Percentiles rank a stretch among this genome's conserved stretches.
phyloP scores from a whole-genome alignment of 805 yeast genomes.

The Cyberlindnera subsufficiens region DNA sequence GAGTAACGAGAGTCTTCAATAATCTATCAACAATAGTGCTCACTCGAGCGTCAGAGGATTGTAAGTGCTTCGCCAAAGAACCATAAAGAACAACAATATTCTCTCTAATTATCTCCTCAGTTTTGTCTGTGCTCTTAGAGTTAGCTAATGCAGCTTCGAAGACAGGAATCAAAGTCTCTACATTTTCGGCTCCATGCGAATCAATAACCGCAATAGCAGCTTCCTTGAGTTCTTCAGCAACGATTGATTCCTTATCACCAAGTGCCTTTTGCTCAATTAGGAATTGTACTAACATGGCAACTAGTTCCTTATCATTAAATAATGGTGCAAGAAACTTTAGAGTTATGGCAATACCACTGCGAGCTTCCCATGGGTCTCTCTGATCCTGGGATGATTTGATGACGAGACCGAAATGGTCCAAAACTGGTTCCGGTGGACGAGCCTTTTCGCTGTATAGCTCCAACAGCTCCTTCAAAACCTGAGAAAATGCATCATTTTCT shows the following conservation, averaged over 20 bases:
- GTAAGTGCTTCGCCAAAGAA: slow-evolving; percentile 80
- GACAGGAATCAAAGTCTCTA: slow-evolving; percentile 75
- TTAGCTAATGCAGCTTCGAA: slow-evolving; percentile 59
- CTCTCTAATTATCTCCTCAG: slow-evolving; percentile 64
- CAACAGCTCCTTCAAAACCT: slow-evolving; percentile 40
- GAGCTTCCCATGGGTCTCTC: slow-evolving; percentile 76
- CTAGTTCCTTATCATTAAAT: slow-evolving; percentile 28
- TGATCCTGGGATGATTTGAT: slow-evolving; percentile 54
- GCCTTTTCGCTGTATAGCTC: slow-evolving; percentile 53
- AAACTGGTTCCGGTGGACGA: slow-evolving; percentile 68
- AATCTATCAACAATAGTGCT: slow-evolving; percentile 61
- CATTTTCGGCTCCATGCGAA: slow-evolving; percentile 54
- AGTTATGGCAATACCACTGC: slow-evolving; percentile 76
- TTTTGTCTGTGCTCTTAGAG: slow-evolving; percentile 41
- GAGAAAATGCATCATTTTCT: slow-evolving; percentile 22
- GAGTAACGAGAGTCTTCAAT: slow-evolving; percentile 71
- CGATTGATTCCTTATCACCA: slow-evolving; percentile 68
- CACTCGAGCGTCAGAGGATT: slow-evolving; percentile 59
- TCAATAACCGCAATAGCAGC: slow-evolving; percentile 79
- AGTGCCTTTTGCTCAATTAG: slow-evolving; percentile 58
- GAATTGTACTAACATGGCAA: slow-evolving; percentile 55
- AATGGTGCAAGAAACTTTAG: slow-evolving; percentile 50
- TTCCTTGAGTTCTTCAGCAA: slow-evolving; percentile 77
- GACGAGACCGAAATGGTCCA: slow-evolving; percentile 77
- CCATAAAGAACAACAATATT: slow-evolving; percentile 86